Percentiles rank a stretch among this genome's conserved stretches.
Conservation (phyloP, 257 asterid species). For the Salvia rosmarinus region DNA sequence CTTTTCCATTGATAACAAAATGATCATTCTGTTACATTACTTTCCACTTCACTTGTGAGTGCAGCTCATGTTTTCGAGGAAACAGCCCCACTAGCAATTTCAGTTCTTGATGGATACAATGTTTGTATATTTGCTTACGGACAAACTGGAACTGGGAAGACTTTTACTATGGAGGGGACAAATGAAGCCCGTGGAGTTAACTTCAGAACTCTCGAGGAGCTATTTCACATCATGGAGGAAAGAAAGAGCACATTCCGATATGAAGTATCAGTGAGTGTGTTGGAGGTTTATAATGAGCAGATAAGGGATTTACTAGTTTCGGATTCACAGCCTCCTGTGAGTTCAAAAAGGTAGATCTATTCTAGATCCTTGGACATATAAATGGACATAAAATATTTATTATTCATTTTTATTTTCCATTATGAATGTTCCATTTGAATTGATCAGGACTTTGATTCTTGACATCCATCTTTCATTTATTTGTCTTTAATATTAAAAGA, state of each 20-base stretch:
- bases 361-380: too few species aligned
- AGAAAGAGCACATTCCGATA: conserved; percentile 65
- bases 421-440: neutral
- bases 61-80: conserved; percentile 90
- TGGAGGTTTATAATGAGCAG: conserved; percentile 97
- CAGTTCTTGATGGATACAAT: conserved; percentile 92
- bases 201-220: conserved; percentile 82
- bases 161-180: conserved; percentile 97
- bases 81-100: conserved; percentile 81
- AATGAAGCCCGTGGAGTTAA: conserved; percentile 91
- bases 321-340: conserved; percentile 57
- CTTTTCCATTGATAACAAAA: conserved; percentile 1
- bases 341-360: conserved; percentile 60
- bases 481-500: neutral
- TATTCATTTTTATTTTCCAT: neutral
- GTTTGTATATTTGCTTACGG: conserved; percentile 97
- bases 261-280: conserved; percentile 82
- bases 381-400: too few species aligned
- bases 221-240: conserved; percentile 77
- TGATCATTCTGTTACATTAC: conserved; percentile 3
- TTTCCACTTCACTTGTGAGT: conserved; percentile 30
- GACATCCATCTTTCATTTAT: neutral
- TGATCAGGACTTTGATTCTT: neutral
- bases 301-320: conserved; percentile 75
- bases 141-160: conserved; percentile 96